Evolutionary conservation across 306 rosid genomes (phyloP), one percentile per base, ranked within the genome.

Genomic region (Hippophae tibetana): DNA sequence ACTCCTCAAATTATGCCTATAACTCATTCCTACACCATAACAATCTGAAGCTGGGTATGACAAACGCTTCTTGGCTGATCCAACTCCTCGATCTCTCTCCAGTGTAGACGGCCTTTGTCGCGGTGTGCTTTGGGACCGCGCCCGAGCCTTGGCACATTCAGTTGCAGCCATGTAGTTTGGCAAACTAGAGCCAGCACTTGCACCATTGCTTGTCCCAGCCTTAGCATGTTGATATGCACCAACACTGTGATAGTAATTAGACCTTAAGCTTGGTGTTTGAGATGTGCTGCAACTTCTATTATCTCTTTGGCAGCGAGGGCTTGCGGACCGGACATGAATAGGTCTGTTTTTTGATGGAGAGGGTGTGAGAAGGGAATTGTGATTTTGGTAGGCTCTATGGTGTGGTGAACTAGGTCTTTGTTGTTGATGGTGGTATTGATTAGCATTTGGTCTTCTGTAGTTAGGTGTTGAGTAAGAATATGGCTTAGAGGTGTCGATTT

Each of bases 91-190:
- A 27, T 93, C 99, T 71, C 85, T 79, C 78, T 92, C 99, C 0
- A 95, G 99, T 0, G 99, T 92, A 0, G 78, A 69, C 0, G 97
- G 94, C 76, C 99, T 80, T 73, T 93, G 99, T 74, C 96, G 76
- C 0, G 99, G 99, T 0, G 99, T 96, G 11, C 99, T 93, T 48
- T 84, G 99, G 1, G 99, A 93, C 6, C 99, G 83, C 7, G 82
- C 75, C 4, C 99, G 74, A 9, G 97, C 95, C 78, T 88, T 88
- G 2, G 99, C 95, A 8, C 97, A 93, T 85, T 88, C 99, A 0
- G 99, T 93, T 8, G 97, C 97, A 0, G 96, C 94, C 99, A 93
- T 93, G 81, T 93, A 93, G 69, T 93, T 86, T 64, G 99, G 99
- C 79, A 93, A 56, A 61, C 86, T 43, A 55, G 77, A 58, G 18